phyloP scores from a whole-genome alignment of 2,329 filamentous ascomycete genomes.

The Colletotrichum sidae region DNA sequence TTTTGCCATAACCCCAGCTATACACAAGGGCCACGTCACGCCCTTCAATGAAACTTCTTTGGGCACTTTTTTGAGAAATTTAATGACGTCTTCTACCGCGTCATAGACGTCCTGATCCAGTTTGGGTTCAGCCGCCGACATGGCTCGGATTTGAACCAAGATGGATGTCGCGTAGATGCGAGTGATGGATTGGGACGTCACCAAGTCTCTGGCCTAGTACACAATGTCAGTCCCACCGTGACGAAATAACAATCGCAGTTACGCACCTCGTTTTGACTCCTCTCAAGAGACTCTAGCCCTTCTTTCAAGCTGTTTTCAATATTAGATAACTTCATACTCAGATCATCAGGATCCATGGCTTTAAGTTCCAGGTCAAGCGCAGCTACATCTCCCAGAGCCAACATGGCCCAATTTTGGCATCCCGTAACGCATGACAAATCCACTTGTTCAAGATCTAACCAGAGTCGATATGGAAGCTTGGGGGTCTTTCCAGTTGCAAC shows the following conservation, averaged over 20 bases:
- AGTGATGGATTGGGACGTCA: slow-evolving; percentile 21
- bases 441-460: slow-evolving; percentile 18
- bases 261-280: no score
- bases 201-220: neutral
- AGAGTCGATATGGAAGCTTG: slow-evolving; percentile 19
- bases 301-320: no score
- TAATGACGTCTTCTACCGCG: slow-evolving; percentile 15
- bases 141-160: slow-evolving; percentile 12
- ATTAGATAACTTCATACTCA: neutral
- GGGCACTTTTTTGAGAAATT: slow-evolving; percentile 11
- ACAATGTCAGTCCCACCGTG: neutral
- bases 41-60: slow-evolving; percentile 11
- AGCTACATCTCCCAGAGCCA: slow-evolving; percentile 30
- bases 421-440: slow-evolving; percentile 33
- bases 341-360: neutral
- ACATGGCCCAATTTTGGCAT: slow-evolving; percentile 35
- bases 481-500: slow-evolving; percentile 22
- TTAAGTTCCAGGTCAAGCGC: slow-evolving; percentile 5
- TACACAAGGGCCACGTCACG: slow-evolving; percentile 27
- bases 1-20: slow-evolving; percentile 25
- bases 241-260: no score
- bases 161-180: slow-evolving; percentile 24
- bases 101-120: neutral
- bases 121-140: neutral
- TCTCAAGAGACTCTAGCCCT: no score